Percentiles rank a stretch among this genome's conserved stretches.
phyloP scores from a whole-genome alignment of 495 filamentous ascomycete genomes.

The Collariella sp. region DNA sequence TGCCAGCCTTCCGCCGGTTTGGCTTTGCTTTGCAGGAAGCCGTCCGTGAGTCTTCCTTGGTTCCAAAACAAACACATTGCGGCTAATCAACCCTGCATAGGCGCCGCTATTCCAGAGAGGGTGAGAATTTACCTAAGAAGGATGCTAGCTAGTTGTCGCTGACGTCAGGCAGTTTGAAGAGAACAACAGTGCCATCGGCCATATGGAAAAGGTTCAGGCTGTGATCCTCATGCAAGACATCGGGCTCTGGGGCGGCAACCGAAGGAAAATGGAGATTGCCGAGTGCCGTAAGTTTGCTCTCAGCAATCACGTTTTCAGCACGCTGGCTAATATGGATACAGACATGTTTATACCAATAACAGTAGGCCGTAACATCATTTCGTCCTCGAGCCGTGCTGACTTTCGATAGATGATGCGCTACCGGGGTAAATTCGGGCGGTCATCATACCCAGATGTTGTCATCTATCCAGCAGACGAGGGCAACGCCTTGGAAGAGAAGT shows the following conservation, averaged over 20 bases:
- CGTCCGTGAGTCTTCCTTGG: slow-evolving; percentile 29
- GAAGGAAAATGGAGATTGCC: slow-evolving; percentile 60
- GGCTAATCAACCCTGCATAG: not conserved
- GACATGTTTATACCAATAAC: slow-evolving; percentile 24
- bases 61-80: not conserved
- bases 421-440: slow-evolving; percentile 35
- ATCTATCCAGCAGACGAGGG: slow-evolving; percentile 40
- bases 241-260: slow-evolving; percentile 58
- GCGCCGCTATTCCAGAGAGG: slow-evolving; percentile 37
- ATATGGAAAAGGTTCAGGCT: slow-evolving; percentile 48
- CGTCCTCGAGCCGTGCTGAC: slow-evolving; percentile 1
- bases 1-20: slow-evolving; percentile 51
- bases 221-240: slow-evolving; percentile 48
- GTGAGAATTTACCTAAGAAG: slow-evolving; percentile 8
- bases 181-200: slow-evolving; percentile 47
- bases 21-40: slow-evolving; percentile 56
- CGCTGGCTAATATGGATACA: slow-evolving; percentile 4
- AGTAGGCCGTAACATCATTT: slow-evolving; percentile 3
- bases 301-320: not conserved
- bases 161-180: slow-evolving; percentile 40
- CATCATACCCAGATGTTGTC: slow-evolving; percentile 39
- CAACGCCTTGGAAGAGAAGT: slow-evolving; percentile 45
- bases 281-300: slow-evolving; percentile 39
- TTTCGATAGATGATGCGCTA: slow-evolving; percentile 37
- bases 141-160: not conserved